phyloP scores from a whole-genome alignment of 192 early-diverging fungal species.

The Rhizophagus prolifer region DNA sequence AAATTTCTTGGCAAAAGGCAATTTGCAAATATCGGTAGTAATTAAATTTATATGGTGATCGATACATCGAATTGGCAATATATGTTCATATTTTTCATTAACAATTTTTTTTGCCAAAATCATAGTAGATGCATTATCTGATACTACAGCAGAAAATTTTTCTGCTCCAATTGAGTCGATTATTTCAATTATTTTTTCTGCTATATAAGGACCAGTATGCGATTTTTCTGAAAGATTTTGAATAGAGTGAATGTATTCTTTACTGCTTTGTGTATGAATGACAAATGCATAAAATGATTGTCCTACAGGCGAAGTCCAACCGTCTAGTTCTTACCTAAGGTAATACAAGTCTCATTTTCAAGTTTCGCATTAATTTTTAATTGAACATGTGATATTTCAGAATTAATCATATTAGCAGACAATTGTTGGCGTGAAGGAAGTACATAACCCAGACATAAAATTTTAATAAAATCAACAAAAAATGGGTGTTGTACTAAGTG shows the following conservation, averaged over 20 bases:
- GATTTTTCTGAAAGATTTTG: neutral
- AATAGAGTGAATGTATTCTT: neutral
- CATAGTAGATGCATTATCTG: neutral
- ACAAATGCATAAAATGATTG: neutral
- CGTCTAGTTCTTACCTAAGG: neutral
- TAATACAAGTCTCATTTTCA: too few relatives aligned
- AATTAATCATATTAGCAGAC: neutral
- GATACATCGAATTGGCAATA: neutral
- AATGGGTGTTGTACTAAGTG: neutral
- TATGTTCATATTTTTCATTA: neutral
- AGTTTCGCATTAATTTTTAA: too few relatives aligned
- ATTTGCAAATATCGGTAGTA: neutral
- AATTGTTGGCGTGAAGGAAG: neutral
- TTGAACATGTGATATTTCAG: neutral
- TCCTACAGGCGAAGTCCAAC: neutral
- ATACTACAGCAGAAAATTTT: neutral
- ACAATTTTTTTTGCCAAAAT: neutral
- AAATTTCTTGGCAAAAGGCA: neutral
- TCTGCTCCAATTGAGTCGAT: neutral
- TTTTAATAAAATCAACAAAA: neutral
- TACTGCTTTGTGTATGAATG: neutral
- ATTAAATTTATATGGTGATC: neutral
- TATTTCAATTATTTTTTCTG: neutral
- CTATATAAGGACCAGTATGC: neutral
- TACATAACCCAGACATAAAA: neutral